phyloP scores from a whole-genome alignment of 2,329 filamentous ascomycete species.

The Sclerotinia trifoliorum region DNA sequence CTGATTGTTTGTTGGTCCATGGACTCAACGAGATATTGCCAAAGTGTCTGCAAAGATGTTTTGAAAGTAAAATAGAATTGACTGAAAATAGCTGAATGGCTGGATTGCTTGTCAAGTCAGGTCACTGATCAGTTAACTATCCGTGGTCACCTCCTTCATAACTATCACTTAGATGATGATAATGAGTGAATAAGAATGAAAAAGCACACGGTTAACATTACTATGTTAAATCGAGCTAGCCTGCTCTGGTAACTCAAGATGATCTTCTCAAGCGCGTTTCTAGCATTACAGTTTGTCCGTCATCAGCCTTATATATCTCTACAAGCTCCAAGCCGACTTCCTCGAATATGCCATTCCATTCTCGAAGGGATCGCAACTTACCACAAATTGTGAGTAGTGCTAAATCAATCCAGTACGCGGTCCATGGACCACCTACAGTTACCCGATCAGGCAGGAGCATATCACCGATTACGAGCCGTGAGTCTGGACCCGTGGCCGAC shows the following conservation, averaged over 20 bases:
- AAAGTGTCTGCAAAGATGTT: too few species aligned
- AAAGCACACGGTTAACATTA: background rate
- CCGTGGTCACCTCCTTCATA: too few species aligned
- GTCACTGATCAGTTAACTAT: too few species aligned
- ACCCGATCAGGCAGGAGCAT: background rate
- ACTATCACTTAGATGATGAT: too few species aligned
- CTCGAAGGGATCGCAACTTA: background rate
- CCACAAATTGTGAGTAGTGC: background rate
- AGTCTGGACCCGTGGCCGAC: constrained; percentile 4
- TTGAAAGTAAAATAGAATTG: too few species aligned
- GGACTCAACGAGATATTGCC: too few species aligned
- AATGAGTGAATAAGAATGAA: background rate
- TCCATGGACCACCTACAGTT: background rate
- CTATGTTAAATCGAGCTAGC: background rate
- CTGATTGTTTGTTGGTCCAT: too few species aligned
- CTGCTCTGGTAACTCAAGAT: background rate
- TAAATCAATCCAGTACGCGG: background rate
- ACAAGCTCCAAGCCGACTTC: background rate
- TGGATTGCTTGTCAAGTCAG: too few species aligned
- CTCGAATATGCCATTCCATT: background rate
- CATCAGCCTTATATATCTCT: background rate
- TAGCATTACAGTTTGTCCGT: background rate
- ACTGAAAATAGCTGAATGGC: too few species aligned
- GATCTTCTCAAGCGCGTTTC: background rate
- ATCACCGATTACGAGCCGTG: background rate